Percentiles rank a stretch among this genome's conserved stretches.
These are phyloP conservation scores for Acer negundo DNA, from an alignment of 345 rosid species.

Conservation along the genomic window DNA sequence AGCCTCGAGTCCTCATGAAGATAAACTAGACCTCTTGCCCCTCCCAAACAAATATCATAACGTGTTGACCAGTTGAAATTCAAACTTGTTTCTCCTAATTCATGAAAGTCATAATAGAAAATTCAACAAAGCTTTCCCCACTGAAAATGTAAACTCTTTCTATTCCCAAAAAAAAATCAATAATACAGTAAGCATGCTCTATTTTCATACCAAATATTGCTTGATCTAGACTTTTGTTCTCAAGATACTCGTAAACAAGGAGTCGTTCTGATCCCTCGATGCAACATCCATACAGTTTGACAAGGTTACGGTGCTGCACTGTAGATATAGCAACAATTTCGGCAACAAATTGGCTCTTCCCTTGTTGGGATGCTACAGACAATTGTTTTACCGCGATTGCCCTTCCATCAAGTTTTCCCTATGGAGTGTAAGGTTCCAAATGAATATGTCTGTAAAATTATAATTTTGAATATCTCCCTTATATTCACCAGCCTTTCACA, in stretches of 20 bases:
- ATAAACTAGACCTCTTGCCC: constrained; percentile 54
- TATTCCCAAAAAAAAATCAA: constrained; percentile 24
- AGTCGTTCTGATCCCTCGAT: constrained; percentile 44
- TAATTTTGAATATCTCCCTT: neutral
- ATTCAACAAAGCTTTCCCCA: neutral
- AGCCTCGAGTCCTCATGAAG: constrained; percentile 60
- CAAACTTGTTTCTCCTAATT: constrained; percentile 40
- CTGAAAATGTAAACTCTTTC: too few species aligned
- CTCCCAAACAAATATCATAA: constrained; percentile 47
- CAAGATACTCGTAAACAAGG: constrained; percentile 53
- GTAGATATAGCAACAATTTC: constrained; percentile 27
- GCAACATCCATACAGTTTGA: constrained; percentile 55
- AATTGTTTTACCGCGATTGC: constrained; percentile 16
- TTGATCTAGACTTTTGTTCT: constrained; percentile 60
- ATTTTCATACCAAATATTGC: constrained; percentile 38
- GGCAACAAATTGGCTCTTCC: constrained; percentile 25
- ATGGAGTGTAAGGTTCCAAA: neutral
- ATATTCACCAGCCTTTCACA: neutral
- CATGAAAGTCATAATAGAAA: constrained; percentile 8
- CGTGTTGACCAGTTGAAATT: constrained; percentile 43
- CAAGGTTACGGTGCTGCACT: constrained; percentile 61
- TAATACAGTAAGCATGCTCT: too few species aligned
- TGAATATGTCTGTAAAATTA: neutral
- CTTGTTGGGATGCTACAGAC: constrained; percentile 22
- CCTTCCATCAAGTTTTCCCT: constrained; percentile 21